Evolutionary conservation across 495 filamentous ascomycete genomes (phyloP).

Genomic region (Lophium mytilinum): DNA sequence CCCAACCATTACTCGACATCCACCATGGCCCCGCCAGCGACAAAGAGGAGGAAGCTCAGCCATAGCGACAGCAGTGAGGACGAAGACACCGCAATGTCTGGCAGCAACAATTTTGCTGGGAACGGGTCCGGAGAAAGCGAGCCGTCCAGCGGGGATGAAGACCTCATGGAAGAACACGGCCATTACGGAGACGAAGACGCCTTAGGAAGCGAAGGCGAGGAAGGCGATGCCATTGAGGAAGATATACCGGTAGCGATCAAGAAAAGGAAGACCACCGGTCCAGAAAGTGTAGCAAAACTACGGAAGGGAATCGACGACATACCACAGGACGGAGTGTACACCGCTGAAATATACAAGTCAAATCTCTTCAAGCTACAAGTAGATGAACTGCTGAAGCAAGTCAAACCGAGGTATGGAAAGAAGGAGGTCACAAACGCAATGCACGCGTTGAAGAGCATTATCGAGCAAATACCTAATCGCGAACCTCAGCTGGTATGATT

Average conservation of each 20-base stretch:
- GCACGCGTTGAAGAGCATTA: slow-evolving; percentile 61
- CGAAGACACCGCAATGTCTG: slow-evolving; percentile 15
- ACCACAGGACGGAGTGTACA: slow-evolving; percentile 23
- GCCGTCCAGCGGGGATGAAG: background rate
- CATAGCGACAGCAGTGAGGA: slow-evolving; percentile 19
- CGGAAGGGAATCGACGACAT: slow-evolving; percentile 1
- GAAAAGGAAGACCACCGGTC: background rate
- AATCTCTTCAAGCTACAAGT: slow-evolving; percentile 82
- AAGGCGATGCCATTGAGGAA: background rate
- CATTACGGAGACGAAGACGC: background rate
- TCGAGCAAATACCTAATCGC: slow-evolving; percentile 58
- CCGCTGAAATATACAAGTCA: slow-evolving; percentile 46
- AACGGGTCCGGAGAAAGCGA: background rate
- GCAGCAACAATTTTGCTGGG: background rate
- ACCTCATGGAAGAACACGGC: background rate
- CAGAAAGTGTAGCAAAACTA: background rate
- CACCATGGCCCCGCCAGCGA: slow-evolving; percentile 24
- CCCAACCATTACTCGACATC: background rate
- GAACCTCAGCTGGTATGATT: slow-evolving; percentile 47
- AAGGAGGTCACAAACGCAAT: slow-evolving; percentile 59
- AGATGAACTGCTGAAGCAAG: slow-evolving; percentile 68
- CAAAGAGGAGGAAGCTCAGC: slow-evolving; percentile 30
- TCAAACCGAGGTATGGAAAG: slow-evolving; percentile 60
- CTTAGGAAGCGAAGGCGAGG: background rate
- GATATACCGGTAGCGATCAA: background rate